Percentiles rank a stretch among this genome's conserved stretches.
Conservation (phyloP, 2,329 filamentous ascomycete genomes). For the Curvularia spicifera region DNA sequence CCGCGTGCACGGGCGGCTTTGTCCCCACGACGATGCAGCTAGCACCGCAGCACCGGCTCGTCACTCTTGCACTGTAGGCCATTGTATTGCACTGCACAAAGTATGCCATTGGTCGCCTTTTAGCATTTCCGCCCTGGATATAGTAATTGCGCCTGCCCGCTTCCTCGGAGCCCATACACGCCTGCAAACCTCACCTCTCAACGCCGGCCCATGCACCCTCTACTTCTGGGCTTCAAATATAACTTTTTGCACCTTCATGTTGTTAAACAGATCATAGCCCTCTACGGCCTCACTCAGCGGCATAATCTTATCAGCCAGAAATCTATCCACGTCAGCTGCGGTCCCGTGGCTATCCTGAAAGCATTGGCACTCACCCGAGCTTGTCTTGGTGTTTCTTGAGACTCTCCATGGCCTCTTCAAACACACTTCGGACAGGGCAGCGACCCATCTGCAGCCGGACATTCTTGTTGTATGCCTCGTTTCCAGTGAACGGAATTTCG, state of each 20-base stretch:
- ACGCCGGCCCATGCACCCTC: conserved; percentile 9
- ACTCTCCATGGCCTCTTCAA: conserved; percentile 55
- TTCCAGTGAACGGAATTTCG: conserved; percentile 57
- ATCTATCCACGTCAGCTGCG: conserved; percentile 38
- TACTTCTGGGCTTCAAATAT: conserved; percentile 56
- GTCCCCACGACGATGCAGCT: conserved; percentile 19
- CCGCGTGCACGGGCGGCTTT: conserved; percentile 24
- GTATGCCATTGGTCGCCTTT: too few relatives aligned
- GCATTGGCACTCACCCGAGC: conserved; percentile 47
- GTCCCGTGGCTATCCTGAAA: neutral
- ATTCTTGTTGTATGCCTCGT: conserved; percentile 59
- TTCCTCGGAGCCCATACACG: neutral
- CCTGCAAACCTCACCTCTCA: neutral
- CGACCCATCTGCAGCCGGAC: conserved; percentile 58
- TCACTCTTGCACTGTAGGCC: too few relatives aligned
- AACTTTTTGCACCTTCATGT: conserved; percentile 61
- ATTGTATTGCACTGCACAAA: too few relatives aligned
- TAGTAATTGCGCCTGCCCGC: too few relatives aligned
- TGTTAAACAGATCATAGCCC: conserved; percentile 61
- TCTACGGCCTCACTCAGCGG: conserved; percentile 57
- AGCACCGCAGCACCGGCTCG: conserved; percentile 7
- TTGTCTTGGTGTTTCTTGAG: conserved; percentile 58
- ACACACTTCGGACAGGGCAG: conserved; percentile 59
- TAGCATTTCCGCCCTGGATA: too few relatives aligned
- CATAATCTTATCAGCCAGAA: conserved; percentile 63